Conservation (phyloP, 345 rosid genomes). For the Acer yangbiense region DNA sequence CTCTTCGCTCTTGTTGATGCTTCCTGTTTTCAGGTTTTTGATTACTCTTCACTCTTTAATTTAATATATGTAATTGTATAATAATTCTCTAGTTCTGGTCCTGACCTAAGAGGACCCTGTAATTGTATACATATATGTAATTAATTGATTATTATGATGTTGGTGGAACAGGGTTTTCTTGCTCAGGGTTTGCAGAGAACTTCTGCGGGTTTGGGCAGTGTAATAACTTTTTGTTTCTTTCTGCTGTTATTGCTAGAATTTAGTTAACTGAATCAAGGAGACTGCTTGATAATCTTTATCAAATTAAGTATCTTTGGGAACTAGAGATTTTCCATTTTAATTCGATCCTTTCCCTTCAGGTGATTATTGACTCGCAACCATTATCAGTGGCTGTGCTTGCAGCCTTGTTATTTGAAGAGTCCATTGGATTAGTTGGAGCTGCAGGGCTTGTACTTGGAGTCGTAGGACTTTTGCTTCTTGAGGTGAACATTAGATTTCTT, state of each 20-base stretch:
- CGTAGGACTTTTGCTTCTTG: constrained; percentile 84
- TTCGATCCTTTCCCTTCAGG: constrained; percentile 42
- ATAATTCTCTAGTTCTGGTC: too few species aligned
- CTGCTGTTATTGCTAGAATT: constrained; percentile 7
- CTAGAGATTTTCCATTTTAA: not conserved
- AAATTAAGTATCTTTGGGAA: not conserved
- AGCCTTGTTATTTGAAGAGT: constrained; percentile 72
- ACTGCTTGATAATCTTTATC: constrained; percentile 2
- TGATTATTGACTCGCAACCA: constrained; percentile 93
- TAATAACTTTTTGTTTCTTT: constrained; percentile 31
- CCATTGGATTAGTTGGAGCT: constrained; percentile 79
- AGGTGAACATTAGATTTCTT: constrained; percentile 44
- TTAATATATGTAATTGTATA: too few species aligned
- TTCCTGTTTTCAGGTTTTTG: constrained; percentile 72
- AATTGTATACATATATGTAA: not conserved
- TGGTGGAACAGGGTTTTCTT: constrained; percentile 73
- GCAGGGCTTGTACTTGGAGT: constrained; percentile 82
- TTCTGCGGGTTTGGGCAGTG: constrained; percentile 95
- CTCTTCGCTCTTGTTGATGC: constrained; percentile 88
- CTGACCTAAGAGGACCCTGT: too few species aligned
- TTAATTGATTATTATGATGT: not conserved
- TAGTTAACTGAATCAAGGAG: not conserved
- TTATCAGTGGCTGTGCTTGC: constrained; percentile 90
- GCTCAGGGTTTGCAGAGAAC: constrained; percentile 89
- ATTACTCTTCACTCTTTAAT: not conserved